Evolutionary conservation across 164 flowering plant species (phyloP).

Genomic region (Magnolia sinica): DNA sequence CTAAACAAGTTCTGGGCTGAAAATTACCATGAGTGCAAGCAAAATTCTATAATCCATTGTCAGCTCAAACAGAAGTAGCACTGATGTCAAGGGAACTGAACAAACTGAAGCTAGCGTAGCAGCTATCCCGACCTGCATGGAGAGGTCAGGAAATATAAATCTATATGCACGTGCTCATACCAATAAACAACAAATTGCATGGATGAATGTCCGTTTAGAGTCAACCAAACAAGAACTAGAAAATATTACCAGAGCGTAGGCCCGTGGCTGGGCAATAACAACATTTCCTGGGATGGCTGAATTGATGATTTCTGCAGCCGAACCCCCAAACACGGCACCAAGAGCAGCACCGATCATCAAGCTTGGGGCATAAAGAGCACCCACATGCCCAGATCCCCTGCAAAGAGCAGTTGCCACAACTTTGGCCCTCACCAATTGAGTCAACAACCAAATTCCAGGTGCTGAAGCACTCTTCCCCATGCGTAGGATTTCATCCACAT

Average conservation of each 20-base stretch:
- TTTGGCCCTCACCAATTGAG: too few relatives aligned
- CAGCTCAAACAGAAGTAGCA: slow-evolving; percentile 38
- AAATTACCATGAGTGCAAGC: too few relatives aligned
- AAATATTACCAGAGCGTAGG: slow-evolving; percentile 80
- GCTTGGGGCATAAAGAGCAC: too few relatives aligned
- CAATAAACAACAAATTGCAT: background rate
- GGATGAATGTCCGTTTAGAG: too few relatives aligned
- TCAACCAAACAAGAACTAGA: background rate
- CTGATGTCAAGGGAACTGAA: slow-evolving; percentile 95
- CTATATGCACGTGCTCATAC: background rate
- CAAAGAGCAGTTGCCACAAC: too few relatives aligned
- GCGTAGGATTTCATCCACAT: too few relatives aligned
- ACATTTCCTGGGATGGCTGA: slow-evolving; percentile 95
- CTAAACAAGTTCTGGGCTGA: too few relatives aligned
- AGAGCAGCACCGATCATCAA: too few relatives aligned
- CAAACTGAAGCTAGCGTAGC: slow-evolving; percentile 97
- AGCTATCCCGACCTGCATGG: slow-evolving; percentile 96
- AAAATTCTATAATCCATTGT: too few relatives aligned
- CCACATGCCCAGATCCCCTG: too few relatives aligned
- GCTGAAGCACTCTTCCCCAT: too few relatives aligned
- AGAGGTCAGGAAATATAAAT: slow-evolving; percentile 8
- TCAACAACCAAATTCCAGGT: too few relatives aligned
- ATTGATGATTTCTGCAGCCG: slow-evolving; percentile 86
- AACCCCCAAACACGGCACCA: slow-evolving; percentile 56
- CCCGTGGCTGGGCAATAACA: slow-evolving; percentile 97